Evolutionary conservation across 176 grass and related monocot genomes (phyloP).

Genomic region (Oropetium thomaeum): DNA sequence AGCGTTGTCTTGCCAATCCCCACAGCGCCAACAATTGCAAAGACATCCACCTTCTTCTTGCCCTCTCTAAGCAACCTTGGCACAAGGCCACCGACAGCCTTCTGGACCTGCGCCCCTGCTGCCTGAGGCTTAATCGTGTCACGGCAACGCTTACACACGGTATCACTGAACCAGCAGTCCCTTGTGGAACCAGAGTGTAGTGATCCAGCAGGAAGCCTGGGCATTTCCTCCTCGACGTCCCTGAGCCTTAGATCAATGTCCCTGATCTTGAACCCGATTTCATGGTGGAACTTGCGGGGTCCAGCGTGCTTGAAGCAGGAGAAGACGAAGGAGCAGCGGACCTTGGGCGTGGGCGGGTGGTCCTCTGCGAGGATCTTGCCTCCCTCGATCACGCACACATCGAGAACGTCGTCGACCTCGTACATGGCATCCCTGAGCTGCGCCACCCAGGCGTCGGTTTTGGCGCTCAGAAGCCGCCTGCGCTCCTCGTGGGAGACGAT

Average conservation of each 20-base stretch:
- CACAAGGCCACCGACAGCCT: conserved; percentile 42
- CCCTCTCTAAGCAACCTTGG: conserved; percentile 54
- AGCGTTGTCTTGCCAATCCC: conserved; percentile 81
- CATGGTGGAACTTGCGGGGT: conserved; percentile 38
- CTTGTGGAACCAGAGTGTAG: not conserved
- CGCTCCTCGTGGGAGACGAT: conserved; percentile 40
- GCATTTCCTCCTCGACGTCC: conserved; percentile 50
- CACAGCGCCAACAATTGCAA: conserved; percentile 54
- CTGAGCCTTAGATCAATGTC: conserved; percentile 51
- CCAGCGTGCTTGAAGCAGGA: conserved; percentile 42
- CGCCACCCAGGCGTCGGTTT: conserved; percentile 45
- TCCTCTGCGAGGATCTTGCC: conserved; percentile 45
- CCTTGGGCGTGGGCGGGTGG: conserved; percentile 29
- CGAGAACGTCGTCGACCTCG: conserved; percentile 63
- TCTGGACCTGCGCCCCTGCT: conserved; percentile 51
- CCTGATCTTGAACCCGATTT: conserved; percentile 56
- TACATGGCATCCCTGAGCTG: conserved; percentile 68
- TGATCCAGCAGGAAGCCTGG: conserved; percentile 29
- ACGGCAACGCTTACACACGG: not conserved
- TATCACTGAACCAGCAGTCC: not conserved
- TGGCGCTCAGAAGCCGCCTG: conserved; percentile 13
- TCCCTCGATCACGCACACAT: conserved; percentile 59
- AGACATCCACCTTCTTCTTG: conserved; percentile 67
- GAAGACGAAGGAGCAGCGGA: conserved; percentile 41
- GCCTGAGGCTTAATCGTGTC: not conserved